Evolutionary conservation across 2,329 filamentous ascomycete genomes (phyloP).

Genomic region (Sclerotinia glacialis): DNA sequence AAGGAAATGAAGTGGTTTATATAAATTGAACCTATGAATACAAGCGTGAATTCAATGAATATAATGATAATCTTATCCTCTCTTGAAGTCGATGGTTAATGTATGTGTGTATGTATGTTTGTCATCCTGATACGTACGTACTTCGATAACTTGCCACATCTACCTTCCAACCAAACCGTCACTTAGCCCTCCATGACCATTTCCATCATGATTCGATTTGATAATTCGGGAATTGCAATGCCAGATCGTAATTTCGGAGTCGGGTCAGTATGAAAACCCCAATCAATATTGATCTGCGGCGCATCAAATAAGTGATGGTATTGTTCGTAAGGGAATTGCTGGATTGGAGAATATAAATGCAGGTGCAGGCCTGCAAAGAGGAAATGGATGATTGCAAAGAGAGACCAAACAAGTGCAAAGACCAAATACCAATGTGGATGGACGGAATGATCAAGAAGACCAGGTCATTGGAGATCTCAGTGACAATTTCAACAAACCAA

Average conservation of each 20-base stretch:
- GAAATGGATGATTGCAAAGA: neutral
- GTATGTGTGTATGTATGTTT: too few relatives aligned
- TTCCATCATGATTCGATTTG: neutral
- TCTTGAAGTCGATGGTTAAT: too few relatives aligned
- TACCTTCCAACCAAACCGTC: too few relatives aligned
- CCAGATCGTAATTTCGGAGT: too few relatives aligned
- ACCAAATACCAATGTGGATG: too few relatives aligned
- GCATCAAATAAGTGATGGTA: neutral
- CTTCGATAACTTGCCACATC: too few relatives aligned
- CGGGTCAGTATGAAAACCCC: too few relatives aligned
- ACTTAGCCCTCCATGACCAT: neutral
- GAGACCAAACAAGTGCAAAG: neutral
- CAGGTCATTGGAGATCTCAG: neutral
- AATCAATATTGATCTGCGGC: too few relatives aligned
- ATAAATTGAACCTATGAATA: neutral
- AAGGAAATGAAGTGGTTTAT: neutral
- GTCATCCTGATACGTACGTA: too few relatives aligned
- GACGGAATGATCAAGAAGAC: neutral
- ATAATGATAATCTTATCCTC: too few relatives aligned
- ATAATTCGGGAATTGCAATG: neutral
- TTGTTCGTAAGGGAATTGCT: neutral
- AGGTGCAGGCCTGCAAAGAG: neutral
- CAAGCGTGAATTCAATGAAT: too few relatives aligned
- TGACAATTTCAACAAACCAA: neutral
- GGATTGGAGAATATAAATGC: neutral